A percentile compares a stretch with the other conserved stretches of the same genome.
phyloP scores from a whole-genome alignment of 164 flowering plant species.

The Sedum album region DNA sequence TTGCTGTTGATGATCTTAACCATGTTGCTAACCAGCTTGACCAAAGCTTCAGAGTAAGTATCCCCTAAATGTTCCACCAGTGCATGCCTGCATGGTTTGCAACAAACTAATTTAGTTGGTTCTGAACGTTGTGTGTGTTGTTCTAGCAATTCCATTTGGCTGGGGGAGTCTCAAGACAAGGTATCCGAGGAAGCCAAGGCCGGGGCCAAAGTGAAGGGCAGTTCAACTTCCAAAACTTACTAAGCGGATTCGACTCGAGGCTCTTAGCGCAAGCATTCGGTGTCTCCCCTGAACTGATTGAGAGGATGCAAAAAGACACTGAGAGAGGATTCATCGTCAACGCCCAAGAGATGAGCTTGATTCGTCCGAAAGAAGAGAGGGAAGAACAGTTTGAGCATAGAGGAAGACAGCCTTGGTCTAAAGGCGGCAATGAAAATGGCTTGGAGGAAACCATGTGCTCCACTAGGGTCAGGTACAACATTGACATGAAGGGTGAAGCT shows the following conservation, averaged over 20 bases:
- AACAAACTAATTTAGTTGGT: background rate
- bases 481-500: slow-evolving; percentile 20
- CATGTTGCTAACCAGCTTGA: slow-evolving; percentile 58
- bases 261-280: slow-evolving; percentile 24
- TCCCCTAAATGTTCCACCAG: too few species aligned
- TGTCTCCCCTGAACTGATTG: slow-evolving; percentile 11
- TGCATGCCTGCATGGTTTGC: background rate
- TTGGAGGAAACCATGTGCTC: slow-evolving; percentile 46
- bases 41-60: slow-evolving; percentile 27
- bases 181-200: slow-evolving; percentile 1
- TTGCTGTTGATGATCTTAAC: slow-evolving; percentile 35
- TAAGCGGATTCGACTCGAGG: slow-evolving; percentile 19
- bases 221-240: slow-evolving; percentile 21
- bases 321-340: slow-evolving; percentile 19
- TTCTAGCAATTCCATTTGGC: slow-evolving; percentile 30
- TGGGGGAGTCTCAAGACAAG: slow-evolving; percentile 17
- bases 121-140: background rate
- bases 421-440: slow-evolving; percentile 19
- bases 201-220: too few species aligned
- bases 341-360: slow-evolving; percentile 12
- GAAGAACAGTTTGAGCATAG: slow-evolving; percentile 11
- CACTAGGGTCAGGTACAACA: slow-evolving; percentile 23
- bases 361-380: slow-evolving; percentile 12
- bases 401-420: background rate
- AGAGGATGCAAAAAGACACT: slow-evolving; percentile 9